Base-by-base conservation (phyloP, 2,329 filamentous ascomycete genomes). In the Fusarium verticillioides region DNA sequence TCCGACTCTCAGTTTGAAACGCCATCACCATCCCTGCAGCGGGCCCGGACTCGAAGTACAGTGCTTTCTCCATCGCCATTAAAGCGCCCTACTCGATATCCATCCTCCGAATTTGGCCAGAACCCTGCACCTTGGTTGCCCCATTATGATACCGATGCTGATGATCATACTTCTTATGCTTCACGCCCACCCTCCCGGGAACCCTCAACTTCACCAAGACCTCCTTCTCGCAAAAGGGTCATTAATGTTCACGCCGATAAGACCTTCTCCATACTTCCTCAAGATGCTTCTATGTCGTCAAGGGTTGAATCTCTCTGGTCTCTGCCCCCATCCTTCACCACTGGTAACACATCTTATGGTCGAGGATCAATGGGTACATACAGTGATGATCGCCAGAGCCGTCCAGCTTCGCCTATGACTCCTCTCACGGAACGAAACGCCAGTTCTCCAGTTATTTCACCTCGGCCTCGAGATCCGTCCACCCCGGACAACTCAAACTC, bases 221-320 rank as follows among this genome's bases (percentile, higher is more conserved):
- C 80, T 16, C 69, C 80, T 26, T 78, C 80, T 18, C 77, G 78
- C 50, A 80, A 80, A 42, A 79, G 85, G 69, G 78, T 85, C 36
- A 85, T 90, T 66, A 84, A 84, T 60, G 81, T 90, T 34, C 84
- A 90, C 73, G 79, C 87, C 10, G 87, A 90, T 79, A 89, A 89
- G 80, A 90, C 88, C 9, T 90, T 91, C 74, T 88, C 87, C 21
- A 79, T 90, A 63, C 70, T 85, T 70, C 80, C 79, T 78, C 76
- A 85, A 47, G 66, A 78, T n/a, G 64, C 67, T 40, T 77, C 78
- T 16, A 64, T 73, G 18, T 79, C 78, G 10, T 82, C 79, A 15
- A 73, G 75, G 63, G 75, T 78, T 19, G 71, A 79, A n/a, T 81
- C 80, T 23, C 69, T 79, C 23, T 78, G 78, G 71, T 87, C 87